Percentiles rank a stretch among this genome's conserved stretches.
These are phyloP conservation scores for Clavispora fructus DNA, from an alignment of 805 yeast genomes.

Conservation along the genomic window DNA sequence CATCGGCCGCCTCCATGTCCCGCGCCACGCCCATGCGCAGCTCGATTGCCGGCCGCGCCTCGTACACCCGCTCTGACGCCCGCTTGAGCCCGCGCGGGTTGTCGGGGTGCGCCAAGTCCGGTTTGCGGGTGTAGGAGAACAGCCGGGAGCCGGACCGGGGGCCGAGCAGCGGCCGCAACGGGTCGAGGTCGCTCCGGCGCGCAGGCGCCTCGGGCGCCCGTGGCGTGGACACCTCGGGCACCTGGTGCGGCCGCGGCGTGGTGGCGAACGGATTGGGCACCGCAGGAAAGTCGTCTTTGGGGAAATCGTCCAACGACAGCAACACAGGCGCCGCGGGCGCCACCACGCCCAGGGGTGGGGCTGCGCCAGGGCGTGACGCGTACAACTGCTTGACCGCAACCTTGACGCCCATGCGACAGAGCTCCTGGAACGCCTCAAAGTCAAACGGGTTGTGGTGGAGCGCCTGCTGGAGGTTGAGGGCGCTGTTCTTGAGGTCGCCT, in stretches of 20 bases:
- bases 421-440: conserved; percentile 80
- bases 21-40: conserved; percentile 1
- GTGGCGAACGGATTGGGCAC: conserved; percentile 24
- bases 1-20: conserved; percentile 23
- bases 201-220: conserved; percentile 36
- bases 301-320: conserved; percentile 2
- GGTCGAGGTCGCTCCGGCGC: conserved; percentile 12
- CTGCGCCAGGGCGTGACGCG: conserved; percentile 16
- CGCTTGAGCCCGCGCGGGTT: conserved; percentile 10
- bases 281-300: conserved; percentile 3
- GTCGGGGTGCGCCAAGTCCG: conserved; percentile 7
- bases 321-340: background rate
- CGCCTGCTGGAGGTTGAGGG: conserved; percentile 63
- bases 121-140: conserved; percentile 8
- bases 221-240: conserved; percentile 12
- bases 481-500: conserved; percentile 61
- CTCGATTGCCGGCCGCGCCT: background rate
- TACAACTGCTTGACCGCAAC: conserved; percentile 56
- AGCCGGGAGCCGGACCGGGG: conserved; percentile 6
- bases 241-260: conserved; percentile 21
- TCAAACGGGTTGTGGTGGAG: conserved; percentile 71
- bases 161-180: conserved; percentile 4
- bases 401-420: conserved; percentile 67
- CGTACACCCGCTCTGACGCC: conserved; percentile 2
- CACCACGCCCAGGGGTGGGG: background rate